phyloP scores from a whole-genome alignment of 495 filamentous ascomycete species.

The Penicillium salamii region DNA sequence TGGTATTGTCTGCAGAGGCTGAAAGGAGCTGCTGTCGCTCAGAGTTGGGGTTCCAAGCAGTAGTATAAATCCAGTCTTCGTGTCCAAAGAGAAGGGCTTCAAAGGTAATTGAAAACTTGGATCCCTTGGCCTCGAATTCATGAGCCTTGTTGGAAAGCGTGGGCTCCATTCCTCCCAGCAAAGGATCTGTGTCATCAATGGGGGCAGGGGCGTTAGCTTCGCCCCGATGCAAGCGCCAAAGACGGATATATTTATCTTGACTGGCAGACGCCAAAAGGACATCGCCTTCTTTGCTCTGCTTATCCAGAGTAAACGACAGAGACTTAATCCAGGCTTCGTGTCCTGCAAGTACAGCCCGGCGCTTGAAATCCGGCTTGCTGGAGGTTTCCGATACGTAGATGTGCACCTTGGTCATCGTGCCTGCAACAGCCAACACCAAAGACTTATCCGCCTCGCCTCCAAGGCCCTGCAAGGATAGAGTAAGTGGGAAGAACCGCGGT shows the following conservation, averaged over 20 bases:
- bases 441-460: conserved; percentile 47
- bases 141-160: conserved; percentile 85
- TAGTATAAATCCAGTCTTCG: conserved; percentile 96
- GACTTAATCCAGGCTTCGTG: conserved; percentile 96
- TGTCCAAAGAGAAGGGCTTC: conserved; percentile 94
- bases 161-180: conserved; percentile 59
- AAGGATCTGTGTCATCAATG: conserved; percentile 46
- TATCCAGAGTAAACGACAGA: conserved; percentile 71
- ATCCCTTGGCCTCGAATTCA: conserved; percentile 54
- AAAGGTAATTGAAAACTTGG: conserved; percentile 78
- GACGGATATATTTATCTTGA: conserved; percentile 94
- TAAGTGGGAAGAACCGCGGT: conserved; percentile 77
- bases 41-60: conserved; percentile 63
- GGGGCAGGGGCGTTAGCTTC: conserved; percentile 35
- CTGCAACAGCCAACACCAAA: conserved; percentile 73
- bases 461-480: conserved; percentile 62
- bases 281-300: conserved; percentile 53
- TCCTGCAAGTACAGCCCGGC: conserved; percentile 75
- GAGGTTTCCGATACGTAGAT: conserved; percentile 60
- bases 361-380: conserved; percentile 52
- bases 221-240: conserved; percentile 82
- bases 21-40: conserved; percentile 72
- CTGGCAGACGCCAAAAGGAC: conserved; percentile 88
- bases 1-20: conserved; percentile 90
- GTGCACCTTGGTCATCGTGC: conserved; percentile 75